Conservation (phyloP, 2,329 filamentous ascomycete species). For the Fusarium pseudograminearum region DNA sequence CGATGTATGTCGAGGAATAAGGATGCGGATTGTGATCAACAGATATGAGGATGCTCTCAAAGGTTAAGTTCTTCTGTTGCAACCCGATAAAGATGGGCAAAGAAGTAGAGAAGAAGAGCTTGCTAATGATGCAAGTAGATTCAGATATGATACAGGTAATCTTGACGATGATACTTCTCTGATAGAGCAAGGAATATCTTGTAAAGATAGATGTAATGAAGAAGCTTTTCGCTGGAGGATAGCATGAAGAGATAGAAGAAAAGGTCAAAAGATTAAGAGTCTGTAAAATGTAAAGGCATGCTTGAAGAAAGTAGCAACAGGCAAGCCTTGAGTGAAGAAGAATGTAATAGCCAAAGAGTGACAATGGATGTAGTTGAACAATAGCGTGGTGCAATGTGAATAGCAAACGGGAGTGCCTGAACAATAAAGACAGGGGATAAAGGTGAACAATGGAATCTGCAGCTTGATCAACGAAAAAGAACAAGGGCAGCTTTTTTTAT, state of each 20-base stretch:
- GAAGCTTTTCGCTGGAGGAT: not conserved
- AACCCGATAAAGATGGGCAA: not conserved
- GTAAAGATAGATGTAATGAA: not conserved
- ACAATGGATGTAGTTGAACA: not conserved
- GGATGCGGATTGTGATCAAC: not conserved
- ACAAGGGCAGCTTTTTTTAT: not conserved
- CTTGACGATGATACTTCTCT: no score
- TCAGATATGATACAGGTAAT: not conserved
- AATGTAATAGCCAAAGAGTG: not conserved
- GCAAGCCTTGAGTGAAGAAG: not conserved
- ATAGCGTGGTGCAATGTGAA: not conserved
- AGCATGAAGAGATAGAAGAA: not conserved
- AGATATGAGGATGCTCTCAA: not conserved
- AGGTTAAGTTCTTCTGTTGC: not conserved
- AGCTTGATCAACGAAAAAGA: not conserved
- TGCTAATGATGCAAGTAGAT: not conserved
- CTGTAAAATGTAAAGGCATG: not conserved
- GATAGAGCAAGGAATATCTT: not conserved
- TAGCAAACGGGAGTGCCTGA: not conserved
- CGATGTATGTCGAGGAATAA: not conserved
- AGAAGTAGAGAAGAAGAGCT: not conserved
- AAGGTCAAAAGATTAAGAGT: not conserved
- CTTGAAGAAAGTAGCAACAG: not conserved
- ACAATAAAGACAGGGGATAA: not conserved
- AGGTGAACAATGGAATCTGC: not conserved